These are phyloP conservation scores for Cryoendolithus antarcticus DNA, from an alignment of 2,329 filamentous ascomycete species.

Conservation along the genomic window DNA sequence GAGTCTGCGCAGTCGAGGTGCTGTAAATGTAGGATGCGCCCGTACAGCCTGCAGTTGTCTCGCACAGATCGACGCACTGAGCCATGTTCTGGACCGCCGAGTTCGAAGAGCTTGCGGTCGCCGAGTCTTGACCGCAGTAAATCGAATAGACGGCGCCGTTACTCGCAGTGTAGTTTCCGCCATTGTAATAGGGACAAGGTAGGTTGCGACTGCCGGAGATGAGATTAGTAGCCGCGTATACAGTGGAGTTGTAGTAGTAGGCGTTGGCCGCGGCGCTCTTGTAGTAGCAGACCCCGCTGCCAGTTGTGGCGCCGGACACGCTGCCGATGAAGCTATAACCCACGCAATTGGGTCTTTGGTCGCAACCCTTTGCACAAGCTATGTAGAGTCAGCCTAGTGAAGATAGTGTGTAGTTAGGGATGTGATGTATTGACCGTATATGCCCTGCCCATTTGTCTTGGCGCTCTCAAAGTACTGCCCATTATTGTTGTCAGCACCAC, in stretches of 20 bases:
- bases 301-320: not conserved
- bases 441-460: not conserved
- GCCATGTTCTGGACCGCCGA: not conserved
- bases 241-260: slow-evolving; percentile 3
- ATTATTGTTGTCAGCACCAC: not conserved
- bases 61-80: not conserved
- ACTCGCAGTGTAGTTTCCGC: not conserved
- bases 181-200: not conserved
- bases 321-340: not conserved
- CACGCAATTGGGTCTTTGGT: not conserved
- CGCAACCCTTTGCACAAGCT: slow-evolving; percentile 8
- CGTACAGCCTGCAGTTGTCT: not conserved
- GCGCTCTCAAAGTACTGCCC: not conserved
- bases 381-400: not conserved
- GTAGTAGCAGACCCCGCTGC: not conserved
- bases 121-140: not conserved
- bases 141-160: not conserved
- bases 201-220: not conserved
- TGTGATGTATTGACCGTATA: not conserved
- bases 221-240: slow-evolving; percentile 4
- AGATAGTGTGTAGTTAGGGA: not conserved
- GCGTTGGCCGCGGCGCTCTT: not conserved
- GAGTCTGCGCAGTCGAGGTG: not conserved
- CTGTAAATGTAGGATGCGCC: not conserved
- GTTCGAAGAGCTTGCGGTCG: not conserved